These are phyloP conservation scores for Phalaenopsis hybrid DNA, from an alignment of 116 monocot genomes.

Conservation along the genomic window DNA sequence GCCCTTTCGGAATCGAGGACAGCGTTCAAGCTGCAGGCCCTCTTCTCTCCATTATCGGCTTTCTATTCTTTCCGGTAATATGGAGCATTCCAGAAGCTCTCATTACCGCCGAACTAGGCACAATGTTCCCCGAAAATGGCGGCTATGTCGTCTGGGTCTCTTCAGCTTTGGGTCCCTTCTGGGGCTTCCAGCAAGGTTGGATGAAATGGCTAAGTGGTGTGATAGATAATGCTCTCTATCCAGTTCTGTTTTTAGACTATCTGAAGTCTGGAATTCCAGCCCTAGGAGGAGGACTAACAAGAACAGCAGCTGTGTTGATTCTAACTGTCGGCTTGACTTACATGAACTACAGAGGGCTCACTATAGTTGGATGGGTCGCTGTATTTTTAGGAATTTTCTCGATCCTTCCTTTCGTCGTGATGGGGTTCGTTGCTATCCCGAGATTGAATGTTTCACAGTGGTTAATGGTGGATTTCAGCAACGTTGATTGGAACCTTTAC, in stretches of 20 bases:
- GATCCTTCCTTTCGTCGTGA: constrained; percentile 58
- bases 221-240: constrained; percentile 71
- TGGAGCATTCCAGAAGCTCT: constrained; percentile 89
- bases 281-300: constrained; percentile 40
- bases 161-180: constrained; percentile 64
- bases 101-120: constrained; percentile 77
- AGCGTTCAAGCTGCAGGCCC: constrained; percentile 71
- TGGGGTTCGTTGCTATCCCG: constrained; percentile 57
- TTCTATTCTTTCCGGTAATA: constrained; percentile 69
- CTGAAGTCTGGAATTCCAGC: constrained; percentile 51
- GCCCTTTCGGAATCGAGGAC: constrained; percentile 71
- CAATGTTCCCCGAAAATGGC: constrained; percentile 82
- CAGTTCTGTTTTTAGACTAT: constrained; percentile 76
- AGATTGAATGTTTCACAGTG: constrained; percentile 48
- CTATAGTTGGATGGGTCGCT: constrained; percentile 71
- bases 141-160: constrained; percentile 88
- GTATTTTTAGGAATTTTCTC: constrained; percentile 58
- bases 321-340: constrained; percentile 58
- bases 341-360: constrained; percentile 72
- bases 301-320: constrained; percentile 35
- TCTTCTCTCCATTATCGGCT: constrained; percentile 63
- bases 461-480: constrained; percentile 30
- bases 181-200: constrained; percentile 92
- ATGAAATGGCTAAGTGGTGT: constrained; percentile 86
- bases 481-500: constrained; percentile 61